Percentiles rank a stretch among this genome's conserved stretches.
Evolutionary conservation across 179 eudicot species (phyloP).

Genomic region (Pouteria campechiana): DNA sequence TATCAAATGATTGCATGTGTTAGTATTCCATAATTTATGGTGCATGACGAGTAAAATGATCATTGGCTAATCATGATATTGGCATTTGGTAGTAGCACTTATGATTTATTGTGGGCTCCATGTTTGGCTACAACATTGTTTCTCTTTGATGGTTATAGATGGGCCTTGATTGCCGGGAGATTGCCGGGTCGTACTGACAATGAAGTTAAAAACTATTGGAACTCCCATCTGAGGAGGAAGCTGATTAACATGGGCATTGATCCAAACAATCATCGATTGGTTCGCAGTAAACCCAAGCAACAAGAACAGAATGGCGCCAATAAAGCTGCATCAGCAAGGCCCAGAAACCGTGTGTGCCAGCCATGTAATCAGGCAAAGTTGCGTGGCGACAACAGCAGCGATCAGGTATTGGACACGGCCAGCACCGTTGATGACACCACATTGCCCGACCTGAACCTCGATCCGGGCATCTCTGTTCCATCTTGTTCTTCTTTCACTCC

Average conservation of each 20-base stretch:
- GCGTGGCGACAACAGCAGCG: background rate
- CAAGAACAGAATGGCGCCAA: background rate
- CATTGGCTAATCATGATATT: too few species aligned
- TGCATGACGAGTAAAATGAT: too few species aligned
- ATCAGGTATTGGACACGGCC: conserved; percentile 1
- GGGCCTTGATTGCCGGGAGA: conserved; percentile 30
- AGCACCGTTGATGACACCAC: conserved; percentile 3
- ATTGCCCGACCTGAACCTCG: conserved; percentile 17
- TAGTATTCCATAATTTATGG: too few species aligned
- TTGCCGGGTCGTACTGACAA: conserved; percentile 27
- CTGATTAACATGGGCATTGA: conserved; percentile 21
- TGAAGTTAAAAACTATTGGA: conserved; percentile 31
- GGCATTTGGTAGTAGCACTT: too few species aligned
- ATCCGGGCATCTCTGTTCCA: background rate
- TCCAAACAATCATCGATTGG: conserved; percentile 20
- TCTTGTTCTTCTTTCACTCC: background rate
- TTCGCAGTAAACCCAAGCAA: background rate
- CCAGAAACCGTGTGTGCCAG: background rate
- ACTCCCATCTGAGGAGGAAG: conserved; percentile 23
- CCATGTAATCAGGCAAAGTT: background rate
- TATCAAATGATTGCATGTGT: background rate
- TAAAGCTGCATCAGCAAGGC: background rate
- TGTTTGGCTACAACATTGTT: background rate
- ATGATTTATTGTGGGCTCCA: too few species aligned
- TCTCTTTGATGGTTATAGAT: conserved; percentile 6